These are phyloP conservation scores for Daldinia caldariorum DNA, from an alignment of 495 filamentous ascomycete genomes.

Conservation along the genomic window DNA sequence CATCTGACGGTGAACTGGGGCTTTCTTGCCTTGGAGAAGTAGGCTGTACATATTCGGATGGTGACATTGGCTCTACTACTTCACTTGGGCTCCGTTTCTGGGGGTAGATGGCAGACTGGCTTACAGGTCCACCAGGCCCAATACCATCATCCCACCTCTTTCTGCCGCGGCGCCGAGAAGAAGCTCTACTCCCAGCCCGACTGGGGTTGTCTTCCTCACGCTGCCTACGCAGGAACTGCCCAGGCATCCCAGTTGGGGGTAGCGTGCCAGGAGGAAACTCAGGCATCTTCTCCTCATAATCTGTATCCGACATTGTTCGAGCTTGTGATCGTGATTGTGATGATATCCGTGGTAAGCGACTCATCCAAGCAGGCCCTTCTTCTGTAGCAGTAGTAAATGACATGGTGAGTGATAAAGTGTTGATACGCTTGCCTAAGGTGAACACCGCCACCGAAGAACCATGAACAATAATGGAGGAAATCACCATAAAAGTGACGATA, in stretches of 20 bases:
- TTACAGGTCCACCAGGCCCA: constrained; percentile 88
- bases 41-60: constrained; percentile 33
- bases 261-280: constrained; percentile 81
- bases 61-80: constrained; percentile 40
- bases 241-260: constrained; percentile 77
- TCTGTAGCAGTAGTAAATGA: constrained; percentile 92
- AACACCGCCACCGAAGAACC: constrained; percentile 98
- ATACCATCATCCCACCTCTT: constrained; percentile 75
- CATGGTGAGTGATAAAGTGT: constrained; percentile 93
- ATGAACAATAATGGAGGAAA: constrained; percentile 93
- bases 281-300: constrained; percentile 62
- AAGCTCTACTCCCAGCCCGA: constrained; percentile 62
- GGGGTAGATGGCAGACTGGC: constrained; percentile 88
- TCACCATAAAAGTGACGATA: constrained; percentile 92
- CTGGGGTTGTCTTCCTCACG: constrained; percentile 76
- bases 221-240: constrained; percentile 83
- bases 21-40: constrained; percentile 45
- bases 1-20: constrained; percentile 33
- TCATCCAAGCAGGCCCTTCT: constrained; percentile 94
- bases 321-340: constrained; percentile 90
- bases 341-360: constrained; percentile 87
- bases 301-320: constrained; percentile 67
- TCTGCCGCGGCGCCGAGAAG: constrained; percentile 70
- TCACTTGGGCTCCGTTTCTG: constrained; percentile 61
- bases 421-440: constrained; percentile 97